Conservation (phyloP, 2,329 filamentous ascomycete species). For the Colletotrichum siamense region DNA sequence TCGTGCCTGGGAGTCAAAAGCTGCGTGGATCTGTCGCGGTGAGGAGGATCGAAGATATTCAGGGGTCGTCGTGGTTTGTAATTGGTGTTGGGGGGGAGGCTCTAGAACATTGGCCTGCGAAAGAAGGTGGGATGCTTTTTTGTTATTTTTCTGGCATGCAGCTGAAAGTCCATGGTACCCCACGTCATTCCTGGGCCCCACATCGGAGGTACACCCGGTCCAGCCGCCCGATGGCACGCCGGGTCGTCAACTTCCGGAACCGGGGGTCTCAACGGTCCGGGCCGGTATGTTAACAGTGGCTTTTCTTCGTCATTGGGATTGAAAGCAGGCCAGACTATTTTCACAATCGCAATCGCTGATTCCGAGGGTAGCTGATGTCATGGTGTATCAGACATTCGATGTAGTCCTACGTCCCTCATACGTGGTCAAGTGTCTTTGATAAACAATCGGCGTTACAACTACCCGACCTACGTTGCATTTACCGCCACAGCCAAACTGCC, state of each 20-base stretch:
- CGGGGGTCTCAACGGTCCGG: constrained; percentile 6
- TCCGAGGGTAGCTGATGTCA: background rate
- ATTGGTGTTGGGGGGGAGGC: background rate
- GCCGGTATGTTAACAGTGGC: background rate
- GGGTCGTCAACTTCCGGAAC: background rate
- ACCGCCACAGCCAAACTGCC: background rate
- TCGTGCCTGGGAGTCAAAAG: background rate
- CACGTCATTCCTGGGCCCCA: constrained; percentile 14
- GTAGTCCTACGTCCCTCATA: background rate
- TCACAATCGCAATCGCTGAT: background rate
- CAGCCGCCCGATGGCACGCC: background rate
- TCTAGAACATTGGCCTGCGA: background rate
- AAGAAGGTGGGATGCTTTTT: constrained; percentile 12
- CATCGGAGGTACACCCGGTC: background rate
- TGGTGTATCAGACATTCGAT: background rate
- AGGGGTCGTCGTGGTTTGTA: constrained; percentile 2
- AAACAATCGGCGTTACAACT: background rate
- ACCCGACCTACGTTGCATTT: background rate
- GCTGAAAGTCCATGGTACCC: background rate
- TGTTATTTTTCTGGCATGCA: constrained; percentile 12
- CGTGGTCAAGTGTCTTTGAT: background rate
- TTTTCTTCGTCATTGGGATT: background rate
- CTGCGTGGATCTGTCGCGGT: background rate
- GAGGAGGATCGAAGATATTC: constrained; percentile 1
- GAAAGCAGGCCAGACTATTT: background rate